Conservation (phyloP, 768 basidiomycete genomes). For the Phaeolepiota aurea region DNA sequence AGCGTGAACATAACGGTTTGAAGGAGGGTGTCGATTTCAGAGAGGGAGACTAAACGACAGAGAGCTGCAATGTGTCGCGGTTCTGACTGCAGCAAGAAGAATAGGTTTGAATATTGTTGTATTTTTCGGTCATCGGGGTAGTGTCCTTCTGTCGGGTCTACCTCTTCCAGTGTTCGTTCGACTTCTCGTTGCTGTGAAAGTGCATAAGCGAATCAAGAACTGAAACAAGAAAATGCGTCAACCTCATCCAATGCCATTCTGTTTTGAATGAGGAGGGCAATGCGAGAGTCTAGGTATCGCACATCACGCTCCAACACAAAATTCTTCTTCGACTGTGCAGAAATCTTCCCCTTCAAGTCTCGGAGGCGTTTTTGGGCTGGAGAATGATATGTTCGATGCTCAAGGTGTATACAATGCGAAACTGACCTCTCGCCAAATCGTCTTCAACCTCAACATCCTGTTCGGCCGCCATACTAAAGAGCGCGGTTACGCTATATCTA, state of each 20-base stretch:
- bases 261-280: slow-evolving; percentile 96
- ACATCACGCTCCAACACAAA: slow-evolving; percentile 99
- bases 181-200: slow-evolving; percentile 81
- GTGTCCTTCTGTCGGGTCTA: slow-evolving; percentile 85
- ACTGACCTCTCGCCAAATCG: slow-evolving; percentile 85
- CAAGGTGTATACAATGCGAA: slow-evolving; percentile 3
- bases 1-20: slow-evolving; percentile 99
- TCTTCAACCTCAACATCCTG: slow-evolving; percentile 98
- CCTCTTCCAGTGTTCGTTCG: slow-evolving; percentile 90
- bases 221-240: slow-evolving; percentile 21
- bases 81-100: slow-evolving; percentile 97
- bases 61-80: slow-evolving; percentile 95
- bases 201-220: slow-evolving; percentile 9
- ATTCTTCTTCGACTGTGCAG: slow-evolving; percentile 99
- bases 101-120: slow-evolving; percentile 96
- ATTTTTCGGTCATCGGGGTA: slow-evolving; percentile 92
- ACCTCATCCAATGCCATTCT: slow-evolving; percentile 96
- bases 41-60: slow-evolving; percentile 90
- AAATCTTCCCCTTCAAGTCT: slow-evolving; percentile 94
- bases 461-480: slow-evolving; percentile 97
- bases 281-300: slow-evolving; percentile 93
- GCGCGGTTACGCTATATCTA: slow-evolving; percentile 90
- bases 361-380: slow-evolving; percentile 95
- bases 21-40: slow-evolving; percentile 97
- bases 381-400: slow-evolving; percentile 2